Evolutionary conservation across 805 yeast species (phyloP), one percentile per base, ranked within the genome.

Genomic region (Starmerella khaoyaiensis): DNA sequence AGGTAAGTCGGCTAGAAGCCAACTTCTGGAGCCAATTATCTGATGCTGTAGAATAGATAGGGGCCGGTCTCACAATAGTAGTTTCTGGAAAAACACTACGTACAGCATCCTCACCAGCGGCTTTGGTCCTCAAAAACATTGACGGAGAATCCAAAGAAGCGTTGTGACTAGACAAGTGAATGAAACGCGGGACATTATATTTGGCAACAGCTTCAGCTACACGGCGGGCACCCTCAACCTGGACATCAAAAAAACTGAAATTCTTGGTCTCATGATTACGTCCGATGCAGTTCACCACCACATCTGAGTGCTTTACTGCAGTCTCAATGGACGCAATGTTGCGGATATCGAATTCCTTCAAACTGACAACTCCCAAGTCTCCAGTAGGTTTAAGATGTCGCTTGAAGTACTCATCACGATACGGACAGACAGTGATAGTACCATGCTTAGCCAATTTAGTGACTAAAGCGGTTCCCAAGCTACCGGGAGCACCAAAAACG

Each of bases 41-140:
- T 56, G 79, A 84, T 55, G 76, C 79, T 52, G 76, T 65, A 22
- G 90, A 90, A 54, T 62, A 81, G 72, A 80, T 68, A 34, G 80
- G 81, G 18, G 79, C 74, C 5, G 94, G 94, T 59, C 94, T 74
- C 21, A 81, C 90, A 51, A 82, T 80, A 15, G 93, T 81, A 33
- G 81, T 67, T 52, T 73, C 79, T 20, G 93, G 93, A 37, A 70
- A 57, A 31, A 69, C 69, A 28, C 72, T 81, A 42, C 69, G 64
- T 19, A 77, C 93, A 22, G 69, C 71, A 52, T 71, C 67, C 61
- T 82, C 94, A 40, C 79, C 86, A 33, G 74, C 58, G 35, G 80
- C 90, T 62, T 82, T 82, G 27, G 93, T 74, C 25, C 84, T 77
- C 56, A 72, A 74, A 57, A 70, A 82, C n/a, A 69, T 67, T 7